A percentile compares a stretch with the other conserved stretches of the same genome.
phyloP scores from a whole-genome alignment of 177 flowering plant species.

The Vitis hybrid region DNA sequence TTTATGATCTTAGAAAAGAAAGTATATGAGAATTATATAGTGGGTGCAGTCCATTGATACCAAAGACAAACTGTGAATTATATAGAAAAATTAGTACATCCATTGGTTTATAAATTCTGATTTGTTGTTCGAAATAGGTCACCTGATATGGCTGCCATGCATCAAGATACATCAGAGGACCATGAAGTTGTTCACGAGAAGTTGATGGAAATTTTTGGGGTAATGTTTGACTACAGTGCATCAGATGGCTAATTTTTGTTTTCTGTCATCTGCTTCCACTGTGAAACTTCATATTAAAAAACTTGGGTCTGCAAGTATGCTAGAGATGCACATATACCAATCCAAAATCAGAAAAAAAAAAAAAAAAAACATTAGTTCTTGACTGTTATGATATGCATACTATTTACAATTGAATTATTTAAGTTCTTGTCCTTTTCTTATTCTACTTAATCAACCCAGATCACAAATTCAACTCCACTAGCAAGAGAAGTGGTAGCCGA shows the following conservation, averaged over 20 bases:
- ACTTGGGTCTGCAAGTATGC: too few relatives aligned
- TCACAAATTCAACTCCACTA: slow-evolving; percentile 35
- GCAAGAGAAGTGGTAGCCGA: slow-evolving; percentile 51
- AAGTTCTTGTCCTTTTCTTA: neutral
- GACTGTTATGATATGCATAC: too few relatives aligned
- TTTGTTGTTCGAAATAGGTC: slow-evolving; percentile 33
- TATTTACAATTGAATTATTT: too few relatives aligned
- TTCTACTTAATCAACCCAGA: slow-evolving; percentile 26
- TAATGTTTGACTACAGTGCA: slow-evolving; percentile 11
- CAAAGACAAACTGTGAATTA: too few relatives aligned
- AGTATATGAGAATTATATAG: too few relatives aligned
- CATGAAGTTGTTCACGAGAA: slow-evolving; percentile 50
- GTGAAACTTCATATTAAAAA: neutral
- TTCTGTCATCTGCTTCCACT: neutral
- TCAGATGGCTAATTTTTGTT: neutral
- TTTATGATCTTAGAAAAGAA: too few relatives aligned
- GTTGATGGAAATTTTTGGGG: slow-evolving; percentile 53
- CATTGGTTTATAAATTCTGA: too few relatives aligned
- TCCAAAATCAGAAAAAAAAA: too few relatives aligned
- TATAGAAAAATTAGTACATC: too few relatives aligned
- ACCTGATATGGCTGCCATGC: slow-evolving; percentile 76
- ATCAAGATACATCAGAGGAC: slow-evolving; percentile 72
- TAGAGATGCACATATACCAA: too few relatives aligned
- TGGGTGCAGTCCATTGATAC: too few relatives aligned
- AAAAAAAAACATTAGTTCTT: too few relatives aligned